phyloP scores from a whole-genome alignment of 176 grass and related monocot species.

The Aegilops longissima region DNA sequence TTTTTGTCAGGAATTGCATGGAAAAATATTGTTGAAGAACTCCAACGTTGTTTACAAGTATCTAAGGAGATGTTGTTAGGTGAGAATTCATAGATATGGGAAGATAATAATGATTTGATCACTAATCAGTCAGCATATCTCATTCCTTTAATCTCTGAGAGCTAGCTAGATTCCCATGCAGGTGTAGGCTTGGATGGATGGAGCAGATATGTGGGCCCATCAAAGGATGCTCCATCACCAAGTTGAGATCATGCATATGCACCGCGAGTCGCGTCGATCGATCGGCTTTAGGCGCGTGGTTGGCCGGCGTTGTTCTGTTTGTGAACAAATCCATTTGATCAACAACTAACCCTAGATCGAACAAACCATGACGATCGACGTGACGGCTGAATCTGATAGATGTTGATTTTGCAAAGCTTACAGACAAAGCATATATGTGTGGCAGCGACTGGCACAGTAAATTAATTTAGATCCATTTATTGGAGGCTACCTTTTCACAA shows the following conservation, averaged over 20 bases:
- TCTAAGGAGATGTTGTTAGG: slow-evolving; percentile 15
- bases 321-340: slow-evolving; percentile 31
- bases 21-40: not conserved
- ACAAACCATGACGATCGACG: not conserved
- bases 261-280: not conserved
- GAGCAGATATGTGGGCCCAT: slow-evolving; percentile 24
- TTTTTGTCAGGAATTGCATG: not conserved
- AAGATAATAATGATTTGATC: not conserved
- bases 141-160: not conserved
- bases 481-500: not conserved
- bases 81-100: not conserved
- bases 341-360: slow-evolving; percentile 23
- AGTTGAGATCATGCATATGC: slow-evolving; percentile 21
- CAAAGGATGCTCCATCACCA: slow-evolving; percentile 17
- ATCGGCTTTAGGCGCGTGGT: slow-evolving; percentile 2
- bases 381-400: slow-evolving; percentile 6
- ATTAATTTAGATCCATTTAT: not conserved
- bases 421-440: slow-evolving; percentile 7
- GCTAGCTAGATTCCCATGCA: slow-evolving; percentile 5
- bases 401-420: not conserved
- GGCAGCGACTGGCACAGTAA: not conserved
- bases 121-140: too few species aligned
- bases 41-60: slow-evolving; percentile 12
- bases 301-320: too few species aligned
- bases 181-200: slow-evolving; percentile 11